Evolutionary conservation across 2,329 filamentous ascomycete species (phyloP), one percentile per base, ranked within the genome.

Genomic region (Aschersonia sp.): DNA sequence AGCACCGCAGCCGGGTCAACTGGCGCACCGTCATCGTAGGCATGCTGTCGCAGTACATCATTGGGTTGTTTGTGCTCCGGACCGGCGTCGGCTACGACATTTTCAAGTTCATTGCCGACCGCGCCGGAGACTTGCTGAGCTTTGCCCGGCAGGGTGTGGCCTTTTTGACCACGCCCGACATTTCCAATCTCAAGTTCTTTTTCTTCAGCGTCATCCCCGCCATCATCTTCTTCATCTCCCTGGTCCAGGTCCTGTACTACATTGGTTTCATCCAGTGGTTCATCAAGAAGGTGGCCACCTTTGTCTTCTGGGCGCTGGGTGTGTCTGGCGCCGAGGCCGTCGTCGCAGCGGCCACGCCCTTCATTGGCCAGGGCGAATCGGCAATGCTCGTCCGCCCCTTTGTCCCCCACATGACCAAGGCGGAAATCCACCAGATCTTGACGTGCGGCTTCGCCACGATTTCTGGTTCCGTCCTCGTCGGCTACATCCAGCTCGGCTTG

Each of bases 281-380:
- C 66, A 79, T 95, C 59, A 71, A 73, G 55, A 95, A 95, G 66
- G 86, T 92, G 56, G 87, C 89, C 50, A 75, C 77, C 46, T 88
- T 95, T 66, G 94, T 95, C 74, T 94, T 90, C 76, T 94, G 87
- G 84, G 76, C 73, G 43, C 82, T 95, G 66, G 76, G 79, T 46
- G 87, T 95, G 5, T 94, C 87, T 5, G 89, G 89, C 51, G 87
- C 87, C 43, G 89, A 95, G 65, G 87, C 89, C n/a, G 84, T 95
- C 45, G 89, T 95, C 49, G 89, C 89, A 35, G 85, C 89, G 35
- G 88, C 89, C 8, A 94, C 88, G 1, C 89, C 89, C 7, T 95
- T 95, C 66, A 92, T 95, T 58, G 89, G 89, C 7, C 88, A 94
- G 69, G 88, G 89, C 59, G 89, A 95, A 72, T 92, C 85, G 30